Evolutionary conservation across 2,329 filamentous ascomycete species (phyloP), one percentile per base, ranked within the genome.

Genomic region (Eutypa lata): DNA sequence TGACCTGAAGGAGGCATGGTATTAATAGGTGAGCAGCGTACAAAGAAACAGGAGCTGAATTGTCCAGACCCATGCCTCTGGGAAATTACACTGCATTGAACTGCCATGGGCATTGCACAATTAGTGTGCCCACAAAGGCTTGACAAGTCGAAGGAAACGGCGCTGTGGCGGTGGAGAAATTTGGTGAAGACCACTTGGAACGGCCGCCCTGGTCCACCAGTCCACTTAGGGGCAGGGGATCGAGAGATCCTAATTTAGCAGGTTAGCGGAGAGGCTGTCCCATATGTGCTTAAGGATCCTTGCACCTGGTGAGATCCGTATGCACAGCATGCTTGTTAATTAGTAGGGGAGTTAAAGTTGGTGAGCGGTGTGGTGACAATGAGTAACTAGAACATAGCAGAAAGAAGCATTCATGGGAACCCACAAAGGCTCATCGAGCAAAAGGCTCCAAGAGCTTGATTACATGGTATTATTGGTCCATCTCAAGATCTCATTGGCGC

Each of bases 21-120:
- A 77, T 78, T 78, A 79, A 79, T 78, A 78, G 59, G 52, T 18
- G 42, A 45, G 57, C 50, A 56, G 56, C 38, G 24, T 51, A 64
- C 60, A 65, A 63, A 64, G 37, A 61, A 48, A 64, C 57, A 63
- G 65, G 60, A 61, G 63, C 62, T 53, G 56, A 60, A 59, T 54
- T 49, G 61, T 57, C 54, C 48, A 45, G 43, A 46, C 42, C 24
- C 45, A 31, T 43, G 51, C 52, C 49, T 52, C 51, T 62, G 65
- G 66, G 65, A 68, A 67, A 68, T 68, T 68, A 63, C 54, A 60
- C 51, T 54, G 56, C 61, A 56, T 53, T 56, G 58, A 52, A 52
- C 45, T 47, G 55, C 57, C 57, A 59, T 58, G 51, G 57, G 48
- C 51, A 52, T 58, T 16, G 42, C 44, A 48, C 13, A 52, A 31